phyloP scores from a whole-genome alignment of 768 basidiomycete species.

The Panellus pusillus region DNA sequence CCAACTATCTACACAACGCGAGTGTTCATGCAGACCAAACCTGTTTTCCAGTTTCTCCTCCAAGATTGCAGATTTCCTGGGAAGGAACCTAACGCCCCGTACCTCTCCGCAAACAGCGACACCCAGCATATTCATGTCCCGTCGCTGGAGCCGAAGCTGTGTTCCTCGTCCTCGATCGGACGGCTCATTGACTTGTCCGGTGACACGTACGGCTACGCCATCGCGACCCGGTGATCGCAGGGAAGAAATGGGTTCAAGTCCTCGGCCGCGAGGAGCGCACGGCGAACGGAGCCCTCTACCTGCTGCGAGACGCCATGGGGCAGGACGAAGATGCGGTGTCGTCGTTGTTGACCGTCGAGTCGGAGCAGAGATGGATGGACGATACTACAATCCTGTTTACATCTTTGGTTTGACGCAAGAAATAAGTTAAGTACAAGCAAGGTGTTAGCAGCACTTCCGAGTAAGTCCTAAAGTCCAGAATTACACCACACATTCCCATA shows the following conservation, averaged over 20 bases:
- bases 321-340: constrained; percentile 45
- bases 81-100: constrained; percentile 55
- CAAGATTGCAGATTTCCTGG: constrained; percentile 41
- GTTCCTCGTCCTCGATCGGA: constrained; percentile 52
- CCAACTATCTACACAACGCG: constrained; percentile 46
- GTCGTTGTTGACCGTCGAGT: constrained; percentile 49
- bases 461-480: constrained; percentile 15
- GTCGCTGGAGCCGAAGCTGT: constrained; percentile 23
- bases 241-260: constrained; percentile 37
- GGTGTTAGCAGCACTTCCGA: too few relatives aligned
- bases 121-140: constrained; percentile 39
- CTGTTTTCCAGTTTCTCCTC: constrained; percentile 36
- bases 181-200: constrained; percentile 50
- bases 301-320: constrained; percentile 47
- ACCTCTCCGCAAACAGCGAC: constrained; percentile 46
- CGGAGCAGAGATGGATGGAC: constrained; percentile 52
- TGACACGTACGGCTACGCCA: constrained; percentile 27
- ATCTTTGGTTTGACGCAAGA: constrained; percentile 23
- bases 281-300: constrained; percentile 35
- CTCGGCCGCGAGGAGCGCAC: constrained; percentile 25
- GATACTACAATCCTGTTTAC: constrained; percentile 54
- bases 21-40: constrained; percentile 43
- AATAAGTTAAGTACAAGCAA: too few relatives aligned
- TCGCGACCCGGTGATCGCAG: constrained; percentile 25
- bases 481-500: constrained; percentile 84